Conservation (phyloP, 148 eudicot species). For the Fagopyrum homotropicum region DNA sequence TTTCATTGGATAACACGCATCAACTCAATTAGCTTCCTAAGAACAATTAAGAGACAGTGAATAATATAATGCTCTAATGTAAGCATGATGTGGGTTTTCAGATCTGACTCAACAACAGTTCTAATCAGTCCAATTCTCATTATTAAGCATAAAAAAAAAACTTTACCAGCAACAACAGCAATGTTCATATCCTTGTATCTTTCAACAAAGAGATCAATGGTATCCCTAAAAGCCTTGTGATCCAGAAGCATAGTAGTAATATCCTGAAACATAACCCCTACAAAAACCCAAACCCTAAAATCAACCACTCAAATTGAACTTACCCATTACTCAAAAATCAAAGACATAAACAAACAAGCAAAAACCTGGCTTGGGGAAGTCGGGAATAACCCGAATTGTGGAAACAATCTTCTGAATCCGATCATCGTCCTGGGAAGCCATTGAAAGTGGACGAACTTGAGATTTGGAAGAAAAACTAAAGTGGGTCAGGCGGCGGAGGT, state of each 20-base stretch:
- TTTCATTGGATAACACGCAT: not conserved
- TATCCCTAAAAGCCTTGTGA: slow-evolving; percentile 85
- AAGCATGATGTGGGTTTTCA: not conserved
- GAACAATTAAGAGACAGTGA: not conserved
- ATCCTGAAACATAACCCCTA: slow-evolving; percentile 90
- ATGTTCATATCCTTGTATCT: slow-evolving; percentile 65
- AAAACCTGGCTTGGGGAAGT: slow-evolving; percentile 89
- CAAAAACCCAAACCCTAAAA: not conserved
- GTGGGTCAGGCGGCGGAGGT: not conserved
- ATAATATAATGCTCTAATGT: not conserved
- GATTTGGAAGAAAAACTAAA: not conserved
- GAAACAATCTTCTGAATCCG: slow-evolving; percentile 58
- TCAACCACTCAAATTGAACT: not conserved
- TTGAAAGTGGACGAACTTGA: not conserved
- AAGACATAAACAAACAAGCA: not conserved
- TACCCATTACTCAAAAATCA: not conserved
- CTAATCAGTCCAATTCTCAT: not conserved
- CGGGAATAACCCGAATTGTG: slow-evolving; percentile 74
- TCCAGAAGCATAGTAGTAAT: slow-evolving; percentile 90
- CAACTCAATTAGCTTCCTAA: not conserved
- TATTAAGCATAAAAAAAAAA: not conserved
- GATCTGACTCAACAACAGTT: not conserved
- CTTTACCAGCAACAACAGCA: slow-evolving; percentile 79
- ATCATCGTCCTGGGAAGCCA: slow-evolving; percentile 39
- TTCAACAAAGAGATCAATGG: slow-evolving; percentile 94